Percentiles rank a stretch among this genome's conserved stretches.
Conservation (phyloP, 1,284 basidiomycete genomes). For the Heterobasidion annosum region DNA sequence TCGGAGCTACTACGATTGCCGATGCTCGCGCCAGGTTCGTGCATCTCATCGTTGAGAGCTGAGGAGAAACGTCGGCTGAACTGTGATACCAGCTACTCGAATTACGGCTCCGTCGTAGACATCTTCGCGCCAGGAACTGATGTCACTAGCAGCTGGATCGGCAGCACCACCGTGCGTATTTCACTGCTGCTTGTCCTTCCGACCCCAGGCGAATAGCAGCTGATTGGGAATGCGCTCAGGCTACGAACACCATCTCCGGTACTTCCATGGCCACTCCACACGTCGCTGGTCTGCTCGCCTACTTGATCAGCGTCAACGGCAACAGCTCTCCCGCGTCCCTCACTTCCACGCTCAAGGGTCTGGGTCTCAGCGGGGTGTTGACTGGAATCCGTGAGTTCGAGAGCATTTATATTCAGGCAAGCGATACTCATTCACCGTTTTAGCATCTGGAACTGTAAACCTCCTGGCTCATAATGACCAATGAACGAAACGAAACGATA, state of each 20-base stretch:
- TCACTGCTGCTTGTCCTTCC: neutral
- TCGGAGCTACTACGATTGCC: conserved; percentile 48
- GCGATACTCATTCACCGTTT: neutral
- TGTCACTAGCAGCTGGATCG: conserved; percentile 24
- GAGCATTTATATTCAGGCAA: neutral
- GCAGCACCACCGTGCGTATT: conserved; percentile 16
- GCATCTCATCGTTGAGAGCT: neutral
- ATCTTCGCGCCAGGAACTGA: conserved; percentile 26
- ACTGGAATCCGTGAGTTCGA: neutral
- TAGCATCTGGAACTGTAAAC: neutral
- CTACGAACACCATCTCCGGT: conserved; percentile 21
- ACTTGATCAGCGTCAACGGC: conserved; percentile 10
- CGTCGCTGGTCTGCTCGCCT: conserved; percentile 25
- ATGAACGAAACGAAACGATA: too few species aligned
- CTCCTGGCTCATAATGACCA: neutral
- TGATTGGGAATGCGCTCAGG: neutral
- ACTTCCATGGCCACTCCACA: conserved; percentile 26
- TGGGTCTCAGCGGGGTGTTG: neutral
- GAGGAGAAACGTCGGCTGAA: neutral
- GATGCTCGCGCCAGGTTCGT: conserved; percentile 27
- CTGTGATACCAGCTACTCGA: conserved; percentile 19
- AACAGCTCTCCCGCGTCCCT: neutral
- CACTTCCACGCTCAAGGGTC: neutral
- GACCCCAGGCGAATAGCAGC: neutral
- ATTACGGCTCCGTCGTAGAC: conserved; percentile 24